Conservation (phyloP, 2,329 filamentous ascomycete genomes). For the Fusarium keratoplasticum region DNA sequence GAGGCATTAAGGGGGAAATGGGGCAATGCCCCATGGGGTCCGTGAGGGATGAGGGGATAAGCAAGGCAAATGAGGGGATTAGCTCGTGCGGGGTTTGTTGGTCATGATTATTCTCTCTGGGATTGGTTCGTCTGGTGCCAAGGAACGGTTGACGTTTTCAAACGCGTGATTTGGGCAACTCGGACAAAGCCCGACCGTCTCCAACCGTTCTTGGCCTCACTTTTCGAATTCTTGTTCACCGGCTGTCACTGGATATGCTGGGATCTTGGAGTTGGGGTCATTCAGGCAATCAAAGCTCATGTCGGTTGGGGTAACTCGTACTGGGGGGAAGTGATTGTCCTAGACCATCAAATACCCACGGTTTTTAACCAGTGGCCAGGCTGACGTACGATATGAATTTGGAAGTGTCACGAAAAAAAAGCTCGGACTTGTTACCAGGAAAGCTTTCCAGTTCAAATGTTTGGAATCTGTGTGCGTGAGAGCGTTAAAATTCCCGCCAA, state of each 20-base stretch:
- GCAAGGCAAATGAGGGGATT: neutral
- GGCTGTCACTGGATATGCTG: neutral
- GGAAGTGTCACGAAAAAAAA: neutral
- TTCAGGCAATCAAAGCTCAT: neutral
- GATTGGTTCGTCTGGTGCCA: neutral
- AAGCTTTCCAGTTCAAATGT: too few species aligned
- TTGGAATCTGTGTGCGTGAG: too few species aligned
- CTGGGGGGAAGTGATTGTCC: neutral
- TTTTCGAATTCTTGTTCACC: neutral
- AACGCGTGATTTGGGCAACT: neutral
- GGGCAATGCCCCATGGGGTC: neutral
- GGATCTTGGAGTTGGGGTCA: neutral
- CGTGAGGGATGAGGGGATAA: neutral
- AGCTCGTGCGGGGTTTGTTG: neutral
- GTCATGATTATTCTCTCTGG: neutral
- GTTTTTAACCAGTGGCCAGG: neutral
- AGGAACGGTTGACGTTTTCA: neutral
- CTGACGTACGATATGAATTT: neutral
- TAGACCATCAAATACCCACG: neutral
- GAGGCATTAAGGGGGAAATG: neutral
- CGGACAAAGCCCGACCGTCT: neutral
- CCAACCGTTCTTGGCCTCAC: neutral
- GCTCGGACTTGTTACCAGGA: neutral
- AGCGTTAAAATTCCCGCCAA: neutral
- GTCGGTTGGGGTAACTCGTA: neutral